phyloP scores from a whole-genome alignment of 2,329 filamentous ascomycete genomes.

The Talaromyces funiculosus region DNA sequence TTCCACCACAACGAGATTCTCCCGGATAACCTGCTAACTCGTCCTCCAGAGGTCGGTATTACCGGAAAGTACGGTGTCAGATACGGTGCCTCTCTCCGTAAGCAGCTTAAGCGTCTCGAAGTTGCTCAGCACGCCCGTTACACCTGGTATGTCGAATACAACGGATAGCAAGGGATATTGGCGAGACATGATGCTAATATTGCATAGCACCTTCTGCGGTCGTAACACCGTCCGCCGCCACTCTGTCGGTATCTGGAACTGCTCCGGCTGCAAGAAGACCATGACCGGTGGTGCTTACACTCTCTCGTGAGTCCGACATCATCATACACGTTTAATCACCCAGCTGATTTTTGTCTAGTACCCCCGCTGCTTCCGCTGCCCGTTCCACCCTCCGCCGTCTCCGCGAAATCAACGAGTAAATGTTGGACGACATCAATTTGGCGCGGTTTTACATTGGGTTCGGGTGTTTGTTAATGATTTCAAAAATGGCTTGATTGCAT shows the following conservation, averaged over 20 bases:
- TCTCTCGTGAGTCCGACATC: conserved; percentile 71
- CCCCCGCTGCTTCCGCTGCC: conserved; percentile 87
- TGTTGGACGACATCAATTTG: conserved; percentile 35
- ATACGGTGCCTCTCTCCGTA: conserved; percentile 98
- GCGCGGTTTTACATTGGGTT: conserved; percentile 14
- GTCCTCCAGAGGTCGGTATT: conserved; percentile 73
- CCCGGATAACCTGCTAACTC: conserved; percentile 18
- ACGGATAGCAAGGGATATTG: not conserved
- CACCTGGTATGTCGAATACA: conserved; percentile 47
- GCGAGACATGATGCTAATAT: not conserved
- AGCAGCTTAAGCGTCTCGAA: conserved; percentile 99
- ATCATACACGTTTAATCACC: not conserved
- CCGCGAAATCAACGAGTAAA: conserved; percentile 86
- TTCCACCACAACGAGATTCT: not conserved
- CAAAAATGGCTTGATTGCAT: conserved; percentile 15
- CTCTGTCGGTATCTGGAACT: conserved; percentile 94
- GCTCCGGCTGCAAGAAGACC: conserved; percentile 91
- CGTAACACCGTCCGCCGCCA: conserved; percentile 91
- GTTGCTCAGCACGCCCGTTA: conserved; percentile 97
- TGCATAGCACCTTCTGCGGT: conserved; percentile 81
- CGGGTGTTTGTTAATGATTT: conserved; percentile 12
- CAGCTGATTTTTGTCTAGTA: conserved; percentile 49
- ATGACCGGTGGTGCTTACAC: conserved; percentile 90
- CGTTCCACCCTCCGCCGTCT: conserved; percentile 95
- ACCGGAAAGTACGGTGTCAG: conserved; percentile 98